Evolutionary conservation across 2,329 filamentous ascomycete genomes (phyloP).

Genomic region (Penicillium sp.): DNA sequence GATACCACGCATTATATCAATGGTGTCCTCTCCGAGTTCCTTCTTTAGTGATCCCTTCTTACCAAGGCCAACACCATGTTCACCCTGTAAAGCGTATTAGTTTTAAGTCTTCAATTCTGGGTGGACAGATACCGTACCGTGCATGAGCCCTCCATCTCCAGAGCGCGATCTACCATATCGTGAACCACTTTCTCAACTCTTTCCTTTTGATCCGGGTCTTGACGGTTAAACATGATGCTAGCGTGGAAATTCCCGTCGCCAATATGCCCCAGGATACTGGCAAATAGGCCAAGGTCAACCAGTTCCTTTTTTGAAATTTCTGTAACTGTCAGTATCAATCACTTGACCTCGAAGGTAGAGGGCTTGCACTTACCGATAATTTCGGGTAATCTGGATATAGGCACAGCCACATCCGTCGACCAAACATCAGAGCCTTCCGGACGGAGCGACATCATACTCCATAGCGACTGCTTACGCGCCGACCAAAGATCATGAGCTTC

Average conservation of each 20-base stretch:
- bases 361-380: constrained; percentile 52
- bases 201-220: constrained; percentile 66
- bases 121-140: constrained; percentile 50
- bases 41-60: constrained; percentile 79
- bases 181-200: constrained; percentile 81
- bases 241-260: constrained; percentile 95
- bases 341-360: rapidly evolving
- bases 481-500: constrained; percentile 61
- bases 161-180: constrained; percentile 84
- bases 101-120: background rate
- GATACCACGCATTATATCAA: constrained; percentile 80
- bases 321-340: constrained; percentile 35
- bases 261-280: constrained; percentile 84
- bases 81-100: constrained; percentile 52
- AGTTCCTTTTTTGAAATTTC: constrained; percentile 88
- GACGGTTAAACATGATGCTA: constrained; percentile 82
- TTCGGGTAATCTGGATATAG: constrained; percentile 61
- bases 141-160: constrained; percentile 93
- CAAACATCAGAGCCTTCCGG: constrained; percentile 59
- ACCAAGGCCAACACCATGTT: constrained; percentile 81
- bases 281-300: constrained; percentile 81
- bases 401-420: constrained; percentile 63
- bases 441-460: constrained; percentile 60
- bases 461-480: constrained; percentile 60
- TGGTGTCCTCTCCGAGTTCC: constrained; percentile 77